Evolutionary conservation across 192 early-diverging fungal species (phyloP).

Genomic region (Coemansia sp.): DNA sequence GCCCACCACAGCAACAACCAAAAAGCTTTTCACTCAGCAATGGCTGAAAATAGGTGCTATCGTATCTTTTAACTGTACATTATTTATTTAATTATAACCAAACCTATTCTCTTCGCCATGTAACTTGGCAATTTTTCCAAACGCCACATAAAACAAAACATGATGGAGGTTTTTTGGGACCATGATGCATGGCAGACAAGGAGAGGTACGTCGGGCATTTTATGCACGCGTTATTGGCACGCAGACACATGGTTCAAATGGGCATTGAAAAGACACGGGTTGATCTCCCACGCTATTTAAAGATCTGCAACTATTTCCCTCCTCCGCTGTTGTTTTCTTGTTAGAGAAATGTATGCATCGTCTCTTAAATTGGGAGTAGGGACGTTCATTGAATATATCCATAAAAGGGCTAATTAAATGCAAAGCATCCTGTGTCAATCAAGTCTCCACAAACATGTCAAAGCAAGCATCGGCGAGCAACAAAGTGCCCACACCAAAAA

Average conservation of each 20-base stretch:
- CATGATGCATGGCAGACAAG: no score
- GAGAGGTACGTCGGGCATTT: background rate
- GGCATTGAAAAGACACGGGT: constrained; percentile 1
- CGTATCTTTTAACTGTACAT: background rate
- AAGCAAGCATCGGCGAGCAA: background rate
- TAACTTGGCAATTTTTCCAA: background rate
- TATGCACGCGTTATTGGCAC: constrained; percentile 2
- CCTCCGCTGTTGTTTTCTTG: no score
- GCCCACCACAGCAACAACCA: no score
- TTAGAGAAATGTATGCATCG: no score
- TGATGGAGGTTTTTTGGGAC: background rate
- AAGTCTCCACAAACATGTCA: background rate
- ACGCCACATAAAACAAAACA: background rate
- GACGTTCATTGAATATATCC: constrained; percentile 11
- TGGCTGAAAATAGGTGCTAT: background rate
- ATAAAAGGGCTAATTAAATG: constrained; percentile 16
- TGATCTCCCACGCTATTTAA: background rate
- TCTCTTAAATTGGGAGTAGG: background rate
- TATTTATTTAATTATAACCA: no score
- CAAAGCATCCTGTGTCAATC: background rate
- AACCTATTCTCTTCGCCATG: background rate
- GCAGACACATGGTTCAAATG: background rate
- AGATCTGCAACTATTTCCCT: no score
- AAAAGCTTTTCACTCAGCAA: background rate
- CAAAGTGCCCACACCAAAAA: background rate